phyloP scores from a whole-genome alignment of 23 red algal genomes.

The Pyropia yezoensis region DNA sequence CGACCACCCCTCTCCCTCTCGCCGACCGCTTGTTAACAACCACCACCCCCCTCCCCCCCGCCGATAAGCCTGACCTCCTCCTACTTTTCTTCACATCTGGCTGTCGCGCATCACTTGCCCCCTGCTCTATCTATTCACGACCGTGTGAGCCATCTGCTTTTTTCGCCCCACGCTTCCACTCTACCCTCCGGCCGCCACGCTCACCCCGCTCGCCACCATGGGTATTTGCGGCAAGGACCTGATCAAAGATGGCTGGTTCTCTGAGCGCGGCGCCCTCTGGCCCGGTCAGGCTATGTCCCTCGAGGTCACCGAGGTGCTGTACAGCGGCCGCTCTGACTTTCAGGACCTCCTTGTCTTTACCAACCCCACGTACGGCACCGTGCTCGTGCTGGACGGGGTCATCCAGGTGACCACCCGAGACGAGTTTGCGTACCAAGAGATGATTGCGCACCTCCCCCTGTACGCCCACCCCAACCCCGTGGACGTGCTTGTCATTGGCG shows the following conservation, averaged over 20 bases:
- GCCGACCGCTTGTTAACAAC: no score
- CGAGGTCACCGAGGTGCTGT: slow-evolving; percentile 72
- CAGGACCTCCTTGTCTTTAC: slow-evolving; percentile 92
- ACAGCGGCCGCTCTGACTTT: slow-evolving; percentile 25
- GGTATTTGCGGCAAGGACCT: slow-evolving; percentile 10
- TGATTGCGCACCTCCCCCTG: slow-evolving; percentile 85
- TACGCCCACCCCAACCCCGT: slow-evolving; percentile 64
- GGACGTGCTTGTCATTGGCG: slow-evolving; percentile 79
- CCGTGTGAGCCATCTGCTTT: no score
- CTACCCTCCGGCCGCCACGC: no score
- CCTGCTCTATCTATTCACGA: no score
- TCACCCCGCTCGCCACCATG: slow-evolving; percentile 2
- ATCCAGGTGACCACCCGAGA: slow-evolving; percentile 96
- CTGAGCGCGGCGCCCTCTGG: slow-evolving; percentile 67
- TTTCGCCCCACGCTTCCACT: no score
- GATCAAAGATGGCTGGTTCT: slow-evolving; percentile 87
- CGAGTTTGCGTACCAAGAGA: slow-evolving; percentile 99
- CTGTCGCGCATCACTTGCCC: no score
- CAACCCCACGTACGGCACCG: slow-evolving; percentile 66
- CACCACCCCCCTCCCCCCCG: no score
- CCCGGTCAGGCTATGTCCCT: slow-evolving; percentile 89
- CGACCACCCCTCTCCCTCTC: no score
- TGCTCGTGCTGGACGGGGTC: slow-evolving; percentile 92
- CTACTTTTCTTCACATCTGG: no score
- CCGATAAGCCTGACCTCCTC: no score